Evolutionary conservation across 306 rosid genomes (phyloP).

Genomic region (Ammopiptanthus mongolicus): DNA sequence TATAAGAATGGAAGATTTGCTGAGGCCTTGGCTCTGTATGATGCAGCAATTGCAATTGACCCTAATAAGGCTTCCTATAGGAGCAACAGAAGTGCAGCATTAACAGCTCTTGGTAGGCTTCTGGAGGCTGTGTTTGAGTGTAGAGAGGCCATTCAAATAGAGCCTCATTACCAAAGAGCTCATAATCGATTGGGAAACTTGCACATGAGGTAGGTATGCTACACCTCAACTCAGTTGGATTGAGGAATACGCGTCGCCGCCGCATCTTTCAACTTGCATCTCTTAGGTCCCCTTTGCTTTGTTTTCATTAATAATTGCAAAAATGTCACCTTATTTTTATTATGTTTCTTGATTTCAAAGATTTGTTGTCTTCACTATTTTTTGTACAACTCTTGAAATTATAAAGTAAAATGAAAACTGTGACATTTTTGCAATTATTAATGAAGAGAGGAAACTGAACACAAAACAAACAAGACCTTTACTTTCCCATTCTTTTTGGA

Average conservation of each 20-base stretch:
- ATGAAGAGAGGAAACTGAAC: no score
- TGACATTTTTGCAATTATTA: no score
- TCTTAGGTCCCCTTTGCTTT: no score
- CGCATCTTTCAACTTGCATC: neutral
- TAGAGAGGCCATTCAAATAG: slow-evolving; percentile 69
- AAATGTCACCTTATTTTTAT: no score
- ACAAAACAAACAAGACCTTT: no score
- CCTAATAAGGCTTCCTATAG: slow-evolving; percentile 73
- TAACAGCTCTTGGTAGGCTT: slow-evolving; percentile 66
- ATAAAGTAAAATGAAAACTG: no score
- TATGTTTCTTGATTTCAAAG: no score
- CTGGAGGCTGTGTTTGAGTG: slow-evolving; percentile 80
- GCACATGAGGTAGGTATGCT: slow-evolving; percentile 46
- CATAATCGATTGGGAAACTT: slow-evolving; percentile 70
- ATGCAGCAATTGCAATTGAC: slow-evolving; percentile 72
- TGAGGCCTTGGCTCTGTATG: slow-evolving; percentile 72
- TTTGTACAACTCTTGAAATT: no score
- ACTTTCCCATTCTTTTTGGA: neutral
- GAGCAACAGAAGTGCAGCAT: slow-evolving; percentile 83
- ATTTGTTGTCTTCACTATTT: no score
- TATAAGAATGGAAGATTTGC: slow-evolving; percentile 73
- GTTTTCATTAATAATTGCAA: no score
- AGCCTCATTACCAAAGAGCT: slow-evolving; percentile 77
- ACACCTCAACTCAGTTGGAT: neutral
- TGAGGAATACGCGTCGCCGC: neutral